Evolutionary conservation across 768 basidiomycete species (phyloP), one percentile per base, ranked within the genome.

Genomic region (Nidularia pulvinata): DNA sequence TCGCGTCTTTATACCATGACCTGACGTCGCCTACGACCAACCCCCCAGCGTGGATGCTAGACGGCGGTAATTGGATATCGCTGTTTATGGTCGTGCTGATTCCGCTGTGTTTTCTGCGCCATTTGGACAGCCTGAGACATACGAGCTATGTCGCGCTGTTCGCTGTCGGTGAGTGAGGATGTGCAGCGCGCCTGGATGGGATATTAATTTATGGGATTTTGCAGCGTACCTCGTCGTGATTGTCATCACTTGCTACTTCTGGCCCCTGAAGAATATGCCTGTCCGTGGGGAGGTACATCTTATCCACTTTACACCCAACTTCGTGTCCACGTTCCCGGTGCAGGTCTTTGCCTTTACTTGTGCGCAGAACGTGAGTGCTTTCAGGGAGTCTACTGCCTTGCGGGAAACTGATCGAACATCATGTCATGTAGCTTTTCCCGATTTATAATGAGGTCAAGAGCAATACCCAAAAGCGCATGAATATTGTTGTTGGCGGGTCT

Each of bases 261-360:
- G 79, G 69, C 91, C 91, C 1, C 64, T 89, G 33, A 70, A 87
- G 56, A 87, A 82, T 16, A 85, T 85, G 63, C 74, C 79, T 34
- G 69, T 77, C 1, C 77, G 71, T 6, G 92, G 93, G 11, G 85
- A 93, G 55, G 72, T 95, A 11, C 79, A 80, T 55, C 70, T 87
- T 35, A 77, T 94, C 58, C 83, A 85, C 61, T 85, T 96, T 58
- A 87, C 88, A 0, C 83, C 93, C 4, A 78, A 72, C 55, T 94
- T 95, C 63, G 71, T 95, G 13, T 81, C 89, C 11, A 93, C 85
- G 1, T 91, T 97, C 72, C 96, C 96, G 0, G 91, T 98, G 30
- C 95, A 94, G 67, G 88, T 95, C 13, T 95, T 95, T 70, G 90
- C 91, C 4, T 94, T 88, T 67, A 96, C 94, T 2, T 97, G 95